phyloP scores from a whole-genome alignment of 495 filamentous ascomycete species.

The Neurospora sp. region DNA sequence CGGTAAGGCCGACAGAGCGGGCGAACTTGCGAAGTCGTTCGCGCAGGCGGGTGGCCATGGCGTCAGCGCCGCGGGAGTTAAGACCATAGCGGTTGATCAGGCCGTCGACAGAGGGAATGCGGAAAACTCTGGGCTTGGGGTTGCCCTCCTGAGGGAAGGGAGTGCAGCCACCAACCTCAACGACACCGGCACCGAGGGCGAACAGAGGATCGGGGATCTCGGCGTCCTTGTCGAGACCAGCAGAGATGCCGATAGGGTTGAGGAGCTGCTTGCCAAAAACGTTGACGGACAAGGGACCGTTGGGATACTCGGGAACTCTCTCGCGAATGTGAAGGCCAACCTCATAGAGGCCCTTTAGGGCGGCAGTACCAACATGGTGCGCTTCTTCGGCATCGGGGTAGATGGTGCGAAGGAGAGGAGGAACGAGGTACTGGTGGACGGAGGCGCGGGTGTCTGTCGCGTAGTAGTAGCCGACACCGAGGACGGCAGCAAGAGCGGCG shows the following conservation, averaged over 20 bases:
- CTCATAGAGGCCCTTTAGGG: constrained; percentile 57
- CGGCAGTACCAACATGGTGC: constrained; percentile 63
- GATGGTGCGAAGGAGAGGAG: constrained; percentile 59
- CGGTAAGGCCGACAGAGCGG: constrained; percentile 55
- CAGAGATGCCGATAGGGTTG: constrained; percentile 87
- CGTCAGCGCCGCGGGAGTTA: constrained; percentile 81
- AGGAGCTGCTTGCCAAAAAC: constrained; percentile 70
- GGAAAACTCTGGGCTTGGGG: constrained; percentile 76
- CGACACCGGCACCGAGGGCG: constrained; percentile 66
- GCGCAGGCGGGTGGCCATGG: constrained; percentile 69
- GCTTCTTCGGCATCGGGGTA: constrained; percentile 85
- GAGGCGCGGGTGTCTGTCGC: constrained; percentile 83
- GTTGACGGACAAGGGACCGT: constrained; percentile 30
- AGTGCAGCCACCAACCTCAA: constrained; percentile 88
- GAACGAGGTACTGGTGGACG: constrained; percentile 70
- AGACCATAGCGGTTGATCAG: constrained; percentile 94
- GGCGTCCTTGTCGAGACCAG: constrained; percentile 87
- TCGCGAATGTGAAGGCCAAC: constrained; percentile 68
- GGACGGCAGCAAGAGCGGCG: constrained; percentile 35
- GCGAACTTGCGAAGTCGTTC: constrained; percentile 71
- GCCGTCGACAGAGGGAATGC: constrained; percentile 66
- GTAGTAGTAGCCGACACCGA: constrained; percentile 54
- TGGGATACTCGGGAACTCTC: constrained; percentile 27
- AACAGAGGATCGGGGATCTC: constrained; percentile 77
- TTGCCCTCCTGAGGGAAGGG: constrained; percentile 80